phyloP scores from a whole-genome alignment of 129 eudicot genomes.

The Mikania micrantha region DNA sequence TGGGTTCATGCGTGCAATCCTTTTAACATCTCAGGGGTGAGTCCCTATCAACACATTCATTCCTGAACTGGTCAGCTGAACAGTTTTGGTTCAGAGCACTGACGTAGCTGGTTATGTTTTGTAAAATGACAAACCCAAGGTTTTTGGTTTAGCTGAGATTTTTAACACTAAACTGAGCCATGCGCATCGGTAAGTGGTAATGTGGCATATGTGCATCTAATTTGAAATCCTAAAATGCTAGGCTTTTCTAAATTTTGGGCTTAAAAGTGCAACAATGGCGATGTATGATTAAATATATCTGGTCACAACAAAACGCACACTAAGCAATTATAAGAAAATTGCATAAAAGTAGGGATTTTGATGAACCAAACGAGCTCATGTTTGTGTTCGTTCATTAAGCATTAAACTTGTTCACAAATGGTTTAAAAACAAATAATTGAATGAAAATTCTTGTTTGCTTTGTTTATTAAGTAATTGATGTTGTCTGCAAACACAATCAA shows the following conservation, averaged over 20 bases:
- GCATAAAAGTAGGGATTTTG: too few species aligned
- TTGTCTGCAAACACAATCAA: too few species aligned
- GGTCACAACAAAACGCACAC: background rate
- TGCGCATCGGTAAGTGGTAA: background rate
- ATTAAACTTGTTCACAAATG: too few species aligned
- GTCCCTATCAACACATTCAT: too few species aligned
- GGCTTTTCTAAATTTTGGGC: background rate
- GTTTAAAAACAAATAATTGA: too few species aligned
- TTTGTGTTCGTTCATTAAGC: too few species aligned
- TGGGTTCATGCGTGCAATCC: too few species aligned
- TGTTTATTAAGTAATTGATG: too few species aligned
- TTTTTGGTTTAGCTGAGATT: background rate
- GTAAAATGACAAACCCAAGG: background rate
- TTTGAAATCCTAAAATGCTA: background rate
- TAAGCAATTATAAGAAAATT: background rate
- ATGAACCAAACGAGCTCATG: too few species aligned
- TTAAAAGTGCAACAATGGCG: background rate
- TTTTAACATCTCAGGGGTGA: too few species aligned
- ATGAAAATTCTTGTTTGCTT: too few species aligned
- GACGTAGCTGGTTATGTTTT: background rate
- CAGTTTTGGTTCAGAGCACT: background rate
- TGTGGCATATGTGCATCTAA: background rate
- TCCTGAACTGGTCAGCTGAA: too few species aligned
- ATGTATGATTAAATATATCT: background rate
- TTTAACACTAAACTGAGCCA: background rate